Evolutionary conservation across 345 rosid species (phyloP).

Genomic region (Capsella bursapastoris): DNA sequence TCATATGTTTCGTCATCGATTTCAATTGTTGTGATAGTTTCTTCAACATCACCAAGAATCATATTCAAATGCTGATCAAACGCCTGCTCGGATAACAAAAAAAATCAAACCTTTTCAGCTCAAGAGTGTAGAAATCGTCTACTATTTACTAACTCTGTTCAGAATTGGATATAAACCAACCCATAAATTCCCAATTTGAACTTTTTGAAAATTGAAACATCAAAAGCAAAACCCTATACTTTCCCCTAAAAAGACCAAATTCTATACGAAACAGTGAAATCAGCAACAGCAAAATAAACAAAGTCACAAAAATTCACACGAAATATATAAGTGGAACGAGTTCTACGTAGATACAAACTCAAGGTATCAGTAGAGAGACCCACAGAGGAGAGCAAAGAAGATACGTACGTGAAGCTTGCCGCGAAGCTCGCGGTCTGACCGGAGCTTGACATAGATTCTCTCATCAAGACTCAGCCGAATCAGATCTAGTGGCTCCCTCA

Average conservation of each 20-base stretch:
- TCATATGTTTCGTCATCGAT: constrained; percentile 98
- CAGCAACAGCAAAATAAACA: not conserved
- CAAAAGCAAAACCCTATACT: constrained; percentile 22
- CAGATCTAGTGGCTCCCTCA: constrained; percentile 99
- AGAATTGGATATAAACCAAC: not conserved
- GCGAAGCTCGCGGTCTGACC: constrained; percentile 98
- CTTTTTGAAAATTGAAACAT: not conserved
- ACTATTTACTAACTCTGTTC: not conserved
- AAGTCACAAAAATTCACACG: not conserved
- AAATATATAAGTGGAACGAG: not conserved
- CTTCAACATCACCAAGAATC: constrained; percentile 99
- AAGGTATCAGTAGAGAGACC: not conserved
- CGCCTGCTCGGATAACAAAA: constrained; percentile 58
- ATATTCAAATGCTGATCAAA: constrained; percentile 99
- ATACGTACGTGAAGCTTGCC: constrained; percentile 91
- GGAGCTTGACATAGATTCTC: constrained; percentile 98
- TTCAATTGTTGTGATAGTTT: constrained; percentile 92
- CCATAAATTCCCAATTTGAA: not conserved
- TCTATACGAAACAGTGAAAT: constrained; percentile 7
- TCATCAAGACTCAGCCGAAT: constrained; percentile 97
- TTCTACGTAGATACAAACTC: not conserved
- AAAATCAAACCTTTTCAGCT: not conserved
- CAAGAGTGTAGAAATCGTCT: not conserved
- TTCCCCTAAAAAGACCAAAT: constrained; percentile 5
- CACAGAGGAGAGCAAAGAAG: constrained; percentile 16